Evolutionary conservation across 495 filamentous ascomycete genomes (phyloP).

Genomic region (Cenococcum geophilum): DNA sequence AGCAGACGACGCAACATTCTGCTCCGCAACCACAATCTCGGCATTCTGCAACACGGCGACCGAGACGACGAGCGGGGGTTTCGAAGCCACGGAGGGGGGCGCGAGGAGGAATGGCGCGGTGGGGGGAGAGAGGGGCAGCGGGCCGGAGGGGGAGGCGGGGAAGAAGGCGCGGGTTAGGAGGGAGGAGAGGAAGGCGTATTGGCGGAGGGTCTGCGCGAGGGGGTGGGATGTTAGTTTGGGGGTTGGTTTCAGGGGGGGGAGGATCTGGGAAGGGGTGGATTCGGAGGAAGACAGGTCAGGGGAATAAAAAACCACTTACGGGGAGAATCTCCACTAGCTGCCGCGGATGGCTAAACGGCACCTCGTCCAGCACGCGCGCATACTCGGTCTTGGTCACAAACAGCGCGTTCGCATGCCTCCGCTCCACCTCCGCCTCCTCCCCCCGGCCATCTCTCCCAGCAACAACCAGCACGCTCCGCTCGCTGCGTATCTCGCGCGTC

Average conservation of each 20-base stretch:
- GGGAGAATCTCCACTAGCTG: conserved; percentile 73
- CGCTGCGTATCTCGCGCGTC: conserved; percentile 34
- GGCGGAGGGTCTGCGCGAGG: conserved; percentile 33
- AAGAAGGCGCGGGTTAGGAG: conserved; percentile 25
- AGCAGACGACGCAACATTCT: conserved; percentile 24
- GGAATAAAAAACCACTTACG: no score
- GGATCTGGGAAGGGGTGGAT: no score
- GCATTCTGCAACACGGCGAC: conserved; percentile 33
- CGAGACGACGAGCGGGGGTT: conserved; percentile 7
- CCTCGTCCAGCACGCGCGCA: conserved; percentile 58
- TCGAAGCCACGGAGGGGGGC: background rate
- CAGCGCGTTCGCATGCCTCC: conserved; percentile 61
- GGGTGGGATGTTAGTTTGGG: background rate
- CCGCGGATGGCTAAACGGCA: conserved; percentile 82
- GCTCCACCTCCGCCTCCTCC: conserved; percentile 41
- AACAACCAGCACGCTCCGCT: conserved; percentile 37
- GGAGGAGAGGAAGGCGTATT: conserved; percentile 35
- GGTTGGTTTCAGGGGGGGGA: background rate
- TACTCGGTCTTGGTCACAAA: conserved; percentile 64
- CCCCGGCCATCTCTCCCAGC: no score
- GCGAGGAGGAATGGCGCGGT: background rate
- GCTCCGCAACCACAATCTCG: conserved; percentile 25
- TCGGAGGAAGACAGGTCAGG: no score
- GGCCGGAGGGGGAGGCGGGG: background rate
- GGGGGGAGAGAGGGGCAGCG: background rate